Conservation (phyloP, 2,329 filamentous ascomycete genomes). For the Leptographium lundbergii region DNA sequence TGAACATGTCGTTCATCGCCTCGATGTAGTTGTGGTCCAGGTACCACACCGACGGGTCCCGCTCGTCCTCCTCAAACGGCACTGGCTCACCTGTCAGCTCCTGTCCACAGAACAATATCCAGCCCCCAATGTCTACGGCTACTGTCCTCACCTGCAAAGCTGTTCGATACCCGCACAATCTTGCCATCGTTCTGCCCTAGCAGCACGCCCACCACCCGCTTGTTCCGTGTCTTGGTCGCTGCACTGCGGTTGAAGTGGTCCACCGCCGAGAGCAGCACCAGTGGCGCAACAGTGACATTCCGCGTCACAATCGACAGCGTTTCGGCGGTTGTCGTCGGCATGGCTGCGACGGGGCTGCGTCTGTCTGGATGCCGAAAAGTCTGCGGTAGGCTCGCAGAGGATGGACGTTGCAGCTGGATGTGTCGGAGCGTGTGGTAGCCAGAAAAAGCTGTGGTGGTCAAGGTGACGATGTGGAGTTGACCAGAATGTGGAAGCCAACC, state of each 20-base stretch:
- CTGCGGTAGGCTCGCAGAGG: background rate
- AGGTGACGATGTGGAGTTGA: background rate
- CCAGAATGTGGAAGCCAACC: background rate
- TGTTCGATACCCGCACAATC: slow-evolving; percentile 95
- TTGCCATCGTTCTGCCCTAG: slow-evolving; percentile 93
- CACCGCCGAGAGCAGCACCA: slow-evolving; percentile 94
- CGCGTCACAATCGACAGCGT: slow-evolving; percentile 87
- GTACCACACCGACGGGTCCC: slow-evolving; percentile 98
- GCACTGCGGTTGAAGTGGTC: slow-evolving; percentile 94
- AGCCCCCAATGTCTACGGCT: background rate
- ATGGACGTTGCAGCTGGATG: background rate
- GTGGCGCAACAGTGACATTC: slow-evolving; percentile 91
- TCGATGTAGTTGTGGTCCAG: slow-evolving; percentile 99
- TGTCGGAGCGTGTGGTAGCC: background rate
- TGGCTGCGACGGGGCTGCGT: slow-evolving; percentile 30
- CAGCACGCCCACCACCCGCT: slow-evolving; percentile 85
- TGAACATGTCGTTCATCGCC: slow-evolving; percentile 99
- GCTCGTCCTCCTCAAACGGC: slow-evolving; percentile 97
- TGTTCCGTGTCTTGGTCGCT: slow-evolving; percentile 71
- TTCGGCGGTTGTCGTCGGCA: slow-evolving; percentile 95
- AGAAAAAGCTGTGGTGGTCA: background rate
- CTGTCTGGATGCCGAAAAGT: slow-evolving; percentile 2
- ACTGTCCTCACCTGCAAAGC: slow-evolving; percentile 74
- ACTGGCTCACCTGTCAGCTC: slow-evolving; percentile 30
- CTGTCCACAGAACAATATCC: too few relatives aligned